Percentiles rank a stretch among this genome's conserved stretches.
phyloP scores from a whole-genome alignment of 2,329 filamentous ascomycete genomes.

The Leptodontidium sp. region DNA sequence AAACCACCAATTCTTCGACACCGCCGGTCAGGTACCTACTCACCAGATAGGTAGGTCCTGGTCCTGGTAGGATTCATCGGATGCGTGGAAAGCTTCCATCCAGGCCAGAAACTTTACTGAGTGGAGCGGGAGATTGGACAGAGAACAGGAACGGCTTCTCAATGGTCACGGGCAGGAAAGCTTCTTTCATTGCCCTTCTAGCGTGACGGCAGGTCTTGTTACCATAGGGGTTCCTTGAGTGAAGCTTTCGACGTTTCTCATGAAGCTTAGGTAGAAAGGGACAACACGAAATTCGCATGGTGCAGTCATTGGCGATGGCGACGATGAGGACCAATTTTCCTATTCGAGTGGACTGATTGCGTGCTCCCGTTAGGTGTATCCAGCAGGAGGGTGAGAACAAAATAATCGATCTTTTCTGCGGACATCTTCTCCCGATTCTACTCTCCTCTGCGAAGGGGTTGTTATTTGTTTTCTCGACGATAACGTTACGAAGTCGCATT shows the following conservation, averaged over 20 bases:
- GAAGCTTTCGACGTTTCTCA: slow-evolving; percentile 6
- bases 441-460: too few species aligned
- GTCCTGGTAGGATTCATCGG: neutral
- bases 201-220: neutral
- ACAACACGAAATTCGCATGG: neutral
- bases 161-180: slow-evolving; percentile 11
- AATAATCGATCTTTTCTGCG: neutral
- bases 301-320: neutral
- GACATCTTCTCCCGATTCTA: too few species aligned
- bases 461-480: neutral
- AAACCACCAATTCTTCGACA: slow-evolving; percentile 9
- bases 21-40: neutral
- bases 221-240: neutral
- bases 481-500: neutral
- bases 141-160: neutral
- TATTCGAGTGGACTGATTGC: too few species aligned
- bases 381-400: too few species aligned
- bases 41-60: neutral
- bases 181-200: slow-evolving; percentile 10
- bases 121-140: neutral
- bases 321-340: too few species aligned
- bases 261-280: slow-evolving; percentile 10
- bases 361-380: too few species aligned
- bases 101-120: neutral
- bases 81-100: neutral